Percentiles rank a stretch among this genome's conserved stretches.
Conservation (phyloP, 2,329 filamentous ascomycete species). For the Aspergillus viridinutans region DNA sequence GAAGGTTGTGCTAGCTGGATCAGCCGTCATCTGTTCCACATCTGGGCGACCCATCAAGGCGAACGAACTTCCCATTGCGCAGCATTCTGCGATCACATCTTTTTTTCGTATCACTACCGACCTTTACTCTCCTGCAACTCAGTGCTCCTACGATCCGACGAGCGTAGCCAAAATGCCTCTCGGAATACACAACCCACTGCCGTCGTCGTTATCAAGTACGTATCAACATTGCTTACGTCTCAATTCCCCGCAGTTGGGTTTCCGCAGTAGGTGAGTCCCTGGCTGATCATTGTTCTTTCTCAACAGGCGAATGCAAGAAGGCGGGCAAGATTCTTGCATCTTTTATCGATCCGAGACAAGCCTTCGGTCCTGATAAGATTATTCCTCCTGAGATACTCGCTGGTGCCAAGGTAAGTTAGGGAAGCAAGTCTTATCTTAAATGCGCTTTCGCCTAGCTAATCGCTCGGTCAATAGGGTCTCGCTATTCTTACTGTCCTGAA, state of each 20-base stretch:
- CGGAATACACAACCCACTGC: constrained; percentile 46
- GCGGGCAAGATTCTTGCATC: constrained; percentile 92
- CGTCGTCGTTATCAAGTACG: constrained; percentile 47
- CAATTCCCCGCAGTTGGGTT: constrained; percentile 29
- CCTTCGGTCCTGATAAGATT: constrained; percentile 94
- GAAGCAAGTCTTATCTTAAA: neutral
- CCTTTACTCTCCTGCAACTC: constrained; percentile 1
- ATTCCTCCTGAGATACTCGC: constrained; percentile 87
- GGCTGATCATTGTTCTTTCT: constrained; percentile 28
- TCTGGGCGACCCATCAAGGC: constrained; percentile 20
- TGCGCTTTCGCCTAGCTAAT: constrained; percentile 6
- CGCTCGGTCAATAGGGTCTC: constrained; percentile 37
- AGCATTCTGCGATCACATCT: constrained; percentile 11
- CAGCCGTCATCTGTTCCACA: constrained; percentile 24
- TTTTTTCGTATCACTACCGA: constrained; percentile 7
- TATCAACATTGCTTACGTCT: constrained; percentile 14
- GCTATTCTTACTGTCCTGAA: constrained; percentile 48
- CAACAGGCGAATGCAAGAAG: constrained; percentile 90
- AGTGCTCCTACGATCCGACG: constrained; percentile 8
- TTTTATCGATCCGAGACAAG: constrained; percentile 88
- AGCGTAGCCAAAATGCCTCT: constrained; percentile 36
- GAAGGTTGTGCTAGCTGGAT: neutral
- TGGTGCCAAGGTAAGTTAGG: constrained; percentile 70
- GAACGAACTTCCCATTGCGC: constrained; percentile 9
- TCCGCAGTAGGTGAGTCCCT: constrained; percentile 13